These are phyloP conservation scores for Dalbergia oliveri DNA, from an alignment of 306 rosid genomes.

Conservation along the genomic window DNA sequence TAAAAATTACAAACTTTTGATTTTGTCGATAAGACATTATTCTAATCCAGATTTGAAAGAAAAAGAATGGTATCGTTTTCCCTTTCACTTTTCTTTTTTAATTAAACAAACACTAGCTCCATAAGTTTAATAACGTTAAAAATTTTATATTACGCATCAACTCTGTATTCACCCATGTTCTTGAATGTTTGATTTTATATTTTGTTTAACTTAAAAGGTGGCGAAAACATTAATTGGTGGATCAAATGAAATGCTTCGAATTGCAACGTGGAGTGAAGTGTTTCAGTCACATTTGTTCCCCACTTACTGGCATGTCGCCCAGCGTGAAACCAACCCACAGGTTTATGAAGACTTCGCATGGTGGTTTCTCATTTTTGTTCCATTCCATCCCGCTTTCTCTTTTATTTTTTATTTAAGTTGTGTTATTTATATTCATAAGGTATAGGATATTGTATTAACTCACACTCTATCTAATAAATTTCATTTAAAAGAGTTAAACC, in stretches of 20 bases:
- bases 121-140: background rate
- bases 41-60: background rate
- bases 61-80: background rate
- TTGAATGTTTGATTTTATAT: background rate
- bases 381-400: background rate
- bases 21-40: background rate
- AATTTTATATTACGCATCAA: background rate
- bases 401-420: too few species aligned
- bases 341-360: background rate
- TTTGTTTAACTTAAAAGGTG: background rate
- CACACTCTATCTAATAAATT: too few species aligned
- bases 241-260: background rate
- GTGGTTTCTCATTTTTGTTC: background rate
- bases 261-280: background rate
- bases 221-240: background rate
- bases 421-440: too few species aligned
- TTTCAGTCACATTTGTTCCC: conserved; percentile 20
- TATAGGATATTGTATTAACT: too few species aligned
- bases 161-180: background rate
- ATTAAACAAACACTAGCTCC: background rate
- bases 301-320: conserved; percentile 28
- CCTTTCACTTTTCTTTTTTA: background rate
- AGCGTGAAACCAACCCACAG: conserved; percentile 3
- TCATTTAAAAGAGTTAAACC: too few species aligned
- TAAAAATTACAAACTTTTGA: too few species aligned